Conservation (phyloP, 2,329 filamentous ascomycete genomes). For the Sphaerulina vaccinii region DNA sequence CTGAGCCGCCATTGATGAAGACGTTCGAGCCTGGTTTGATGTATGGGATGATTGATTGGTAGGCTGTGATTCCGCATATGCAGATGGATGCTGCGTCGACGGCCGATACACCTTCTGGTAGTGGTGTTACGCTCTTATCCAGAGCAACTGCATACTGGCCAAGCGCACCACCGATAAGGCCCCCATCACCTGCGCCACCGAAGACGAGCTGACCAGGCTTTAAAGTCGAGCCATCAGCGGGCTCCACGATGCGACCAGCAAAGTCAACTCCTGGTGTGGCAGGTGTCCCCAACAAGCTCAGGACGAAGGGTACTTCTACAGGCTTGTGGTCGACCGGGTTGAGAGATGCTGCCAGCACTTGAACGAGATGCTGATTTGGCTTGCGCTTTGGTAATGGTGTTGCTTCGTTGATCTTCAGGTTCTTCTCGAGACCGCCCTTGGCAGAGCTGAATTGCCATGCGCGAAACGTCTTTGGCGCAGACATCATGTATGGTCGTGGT, state of each 20-base stretch:
- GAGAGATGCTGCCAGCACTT: conserved; percentile 54
- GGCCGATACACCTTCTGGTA: conserved; percentile 47
- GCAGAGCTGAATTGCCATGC: conserved; percentile 58
- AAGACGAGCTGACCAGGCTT: conserved; percentile 43
- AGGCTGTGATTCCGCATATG: conserved; percentile 42
- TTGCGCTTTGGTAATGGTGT: conserved; percentile 42
- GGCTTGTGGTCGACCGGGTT: conserved; percentile 65
- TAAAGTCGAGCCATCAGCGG: conserved; percentile 37
- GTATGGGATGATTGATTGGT: conserved; percentile 39
- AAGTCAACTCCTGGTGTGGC: conserved; percentile 54
- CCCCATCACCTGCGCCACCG: conserved; percentile 38
- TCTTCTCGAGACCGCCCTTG: conserved; percentile 52
- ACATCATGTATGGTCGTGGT: not conserved
- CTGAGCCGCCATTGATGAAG: conserved; percentile 65
- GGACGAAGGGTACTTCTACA: conserved; percentile 50
- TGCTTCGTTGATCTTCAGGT: conserved; percentile 48
- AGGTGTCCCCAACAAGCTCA: conserved; percentile 42
- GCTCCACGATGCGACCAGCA: conserved; percentile 48
- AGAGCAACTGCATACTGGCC: conserved; percentile 40
- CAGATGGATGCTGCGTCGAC: conserved; percentile 38
- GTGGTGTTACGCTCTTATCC: conserved; percentile 38
- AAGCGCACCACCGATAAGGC: conserved; percentile 37
- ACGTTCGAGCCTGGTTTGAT: conserved; percentile 49
- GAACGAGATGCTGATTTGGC: conserved; percentile 53
- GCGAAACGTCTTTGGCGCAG: conserved; percentile 49